Evolutionary conservation across 495 filamentous ascomycete species (phyloP).

Genomic region (Penicillium crystallinum): DNA sequence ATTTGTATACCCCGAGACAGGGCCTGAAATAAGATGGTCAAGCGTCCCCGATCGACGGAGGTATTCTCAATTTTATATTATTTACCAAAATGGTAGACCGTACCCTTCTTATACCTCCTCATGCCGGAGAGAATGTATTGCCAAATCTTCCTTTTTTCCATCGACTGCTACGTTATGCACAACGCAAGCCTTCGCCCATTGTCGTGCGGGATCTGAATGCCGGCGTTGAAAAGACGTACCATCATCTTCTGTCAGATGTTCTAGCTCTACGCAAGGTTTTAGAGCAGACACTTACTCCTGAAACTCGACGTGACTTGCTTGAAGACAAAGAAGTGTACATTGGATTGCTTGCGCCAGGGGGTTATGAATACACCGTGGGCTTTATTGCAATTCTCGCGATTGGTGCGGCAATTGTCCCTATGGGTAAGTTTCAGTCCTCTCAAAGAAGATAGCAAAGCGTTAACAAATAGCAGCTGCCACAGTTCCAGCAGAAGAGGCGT

Average conservation of each 20-base stretch:
- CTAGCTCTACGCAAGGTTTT: slow-evolving; percentile 17
- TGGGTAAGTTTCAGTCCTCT: slow-evolving; percentile 16
- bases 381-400: slow-evolving; percentile 41
- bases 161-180: slow-evolving; percentile 24
- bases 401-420: slow-evolving; percentile 37
- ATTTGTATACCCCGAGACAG: not conserved
- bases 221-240: slow-evolving; percentile 25
- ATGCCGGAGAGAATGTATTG: slow-evolving; percentile 19
- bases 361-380: slow-evolving; percentile 45
- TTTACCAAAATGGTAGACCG: slow-evolving; percentile 17
- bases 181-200: slow-evolving; percentile 14
- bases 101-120: slow-evolving; percentile 22
- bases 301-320: slow-evolving; percentile 19
- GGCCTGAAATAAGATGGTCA: not conserved
- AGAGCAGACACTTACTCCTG: slow-evolving; percentile 3
- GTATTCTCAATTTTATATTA: not conserved
- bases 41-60: not conserved
- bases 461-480: slow-evolving; percentile 14
- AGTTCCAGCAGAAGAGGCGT: slow-evolving; percentile 38
- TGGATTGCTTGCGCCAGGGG: slow-evolving; percentile 40
- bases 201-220: slow-evolving; percentile 27
- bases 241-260: slow-evolving; percentile 19
- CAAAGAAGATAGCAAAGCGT: not conserved
- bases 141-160: slow-evolving; percentile 27
- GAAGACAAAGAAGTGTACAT: slow-evolving; percentile 41